Conservation (phyloP, 2,329 filamentous ascomycete species). For the Zymoseptoria passerinii region DNA sequence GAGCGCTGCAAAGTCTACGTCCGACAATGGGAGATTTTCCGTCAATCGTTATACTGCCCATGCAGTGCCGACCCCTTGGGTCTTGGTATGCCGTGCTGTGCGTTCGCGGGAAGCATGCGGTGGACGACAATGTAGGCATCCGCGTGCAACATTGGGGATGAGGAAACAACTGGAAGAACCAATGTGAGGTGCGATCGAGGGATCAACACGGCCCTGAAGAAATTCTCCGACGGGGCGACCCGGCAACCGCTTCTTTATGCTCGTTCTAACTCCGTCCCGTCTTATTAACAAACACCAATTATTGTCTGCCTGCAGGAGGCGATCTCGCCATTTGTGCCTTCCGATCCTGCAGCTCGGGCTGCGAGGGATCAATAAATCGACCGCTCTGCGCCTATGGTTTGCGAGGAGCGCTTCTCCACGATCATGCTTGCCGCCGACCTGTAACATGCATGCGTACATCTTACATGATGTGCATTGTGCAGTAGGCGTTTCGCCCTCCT, state of each 20-base stretch:
- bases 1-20: background rate
- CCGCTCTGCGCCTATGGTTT: background rate
- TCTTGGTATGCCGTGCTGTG: background rate
- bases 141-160: background rate
- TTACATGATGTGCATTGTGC: background rate
- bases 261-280: background rate
- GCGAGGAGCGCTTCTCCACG: background rate
- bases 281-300: background rate
- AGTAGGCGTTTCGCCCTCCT: background rate
- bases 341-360: background rate
- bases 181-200: background rate
- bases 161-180: background rate
- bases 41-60: background rate
- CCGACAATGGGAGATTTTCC: background rate
- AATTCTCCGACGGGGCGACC: background rate
- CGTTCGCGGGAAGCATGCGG: background rate
- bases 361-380: background rate
- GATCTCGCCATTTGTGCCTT: background rate
- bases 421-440: background rate
- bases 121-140: background rate
- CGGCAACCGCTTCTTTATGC: background rate
- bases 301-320: background rate
- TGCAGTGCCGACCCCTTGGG: constrained; percentile 1
- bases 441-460: background rate
- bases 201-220: background rate